phyloP scores from a whole-genome alignment of 345 rosid genomes.

The Psidium friedrichsthalianum region DNA sequence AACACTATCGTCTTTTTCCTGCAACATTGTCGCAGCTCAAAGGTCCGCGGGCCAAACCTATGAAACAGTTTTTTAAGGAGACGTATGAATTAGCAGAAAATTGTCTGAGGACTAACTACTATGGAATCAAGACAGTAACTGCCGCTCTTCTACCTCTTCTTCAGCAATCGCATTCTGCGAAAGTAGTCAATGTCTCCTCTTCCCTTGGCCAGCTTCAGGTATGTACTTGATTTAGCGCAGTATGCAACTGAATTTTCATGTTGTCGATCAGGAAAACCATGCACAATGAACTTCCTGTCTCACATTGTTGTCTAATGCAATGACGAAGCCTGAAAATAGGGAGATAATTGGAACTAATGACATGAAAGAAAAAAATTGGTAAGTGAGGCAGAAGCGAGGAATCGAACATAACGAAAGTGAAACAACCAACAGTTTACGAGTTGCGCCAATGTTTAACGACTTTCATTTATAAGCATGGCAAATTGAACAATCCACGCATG shows the following conservation, averaged over 20 bases:
- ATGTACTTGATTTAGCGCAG: not conserved
- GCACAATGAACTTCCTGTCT: not conserved
- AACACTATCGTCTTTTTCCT: not conserved
- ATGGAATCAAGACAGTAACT: conserved; percentile 7
- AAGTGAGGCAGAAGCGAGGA: too few species aligned
- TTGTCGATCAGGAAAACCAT: not conserved
- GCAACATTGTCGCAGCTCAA: not conserved
- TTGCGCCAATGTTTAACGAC: too few species aligned
- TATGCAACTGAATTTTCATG: not conserved
- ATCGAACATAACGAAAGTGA: too few species aligned
- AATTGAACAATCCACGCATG: too few species aligned
- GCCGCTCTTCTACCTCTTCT: conserved; percentile 4
- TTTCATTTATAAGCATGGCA: too few species aligned
- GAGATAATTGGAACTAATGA: not conserved
- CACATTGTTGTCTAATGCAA: not conserved
- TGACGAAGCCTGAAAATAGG: too few species aligned
- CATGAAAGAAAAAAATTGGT: not conserved
- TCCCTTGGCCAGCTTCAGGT: conserved; percentile 3
- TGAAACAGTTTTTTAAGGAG: not conserved
- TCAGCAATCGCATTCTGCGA: conserved; percentile 5
- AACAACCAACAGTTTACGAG: too few species aligned
- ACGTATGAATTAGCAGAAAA: conserved; percentile 3
- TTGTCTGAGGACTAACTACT: conserved; percentile 12
- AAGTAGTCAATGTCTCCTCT: conserved; percentile 12
- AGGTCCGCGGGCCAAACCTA: not conserved